Percentiles rank a stretch among this genome's conserved stretches.
These are phyloP conservation scores for Aspergillus sp. DNA, from an alignment of 2,329 filamentous ascomycete genomes.

Conservation along the genomic window DNA sequence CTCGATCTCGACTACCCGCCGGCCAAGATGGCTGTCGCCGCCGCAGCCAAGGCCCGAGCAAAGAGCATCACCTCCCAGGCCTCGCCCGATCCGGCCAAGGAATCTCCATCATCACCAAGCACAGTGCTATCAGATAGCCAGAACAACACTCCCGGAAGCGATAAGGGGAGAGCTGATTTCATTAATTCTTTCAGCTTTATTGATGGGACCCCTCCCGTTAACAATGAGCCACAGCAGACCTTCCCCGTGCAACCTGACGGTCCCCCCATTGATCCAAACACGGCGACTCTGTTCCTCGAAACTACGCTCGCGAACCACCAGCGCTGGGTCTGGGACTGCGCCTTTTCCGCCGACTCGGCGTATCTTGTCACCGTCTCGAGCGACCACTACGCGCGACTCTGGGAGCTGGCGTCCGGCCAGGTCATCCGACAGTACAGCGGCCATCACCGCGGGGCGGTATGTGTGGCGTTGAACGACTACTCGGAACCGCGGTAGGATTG, in stretches of 20 bases:
- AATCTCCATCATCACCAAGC: constrained; percentile 14
- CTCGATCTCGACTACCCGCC: constrained; percentile 65
- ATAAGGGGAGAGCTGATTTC: constrained; percentile 16
- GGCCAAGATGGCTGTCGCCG: constrained; percentile 34
- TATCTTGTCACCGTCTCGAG: constrained; percentile 92
- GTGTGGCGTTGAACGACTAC: constrained; percentile 89
- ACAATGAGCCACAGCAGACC: constrained; percentile 27
- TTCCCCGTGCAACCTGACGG: constrained; percentile 39
- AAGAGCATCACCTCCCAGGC: constrained; percentile 8
- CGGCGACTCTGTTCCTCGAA: constrained; percentile 70
- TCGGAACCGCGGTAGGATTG: constrained; percentile 41
- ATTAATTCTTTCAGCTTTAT: constrained; percentile 26
- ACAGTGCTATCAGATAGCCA: constrained; percentile 17
- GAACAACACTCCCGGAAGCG: constrained; percentile 21
- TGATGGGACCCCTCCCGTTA: constrained; percentile 24
- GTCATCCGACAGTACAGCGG: constrained; percentile 96
- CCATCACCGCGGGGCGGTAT: constrained; percentile 87
- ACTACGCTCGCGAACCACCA: constrained; percentile 87
- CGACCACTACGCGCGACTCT: constrained; percentile 88
- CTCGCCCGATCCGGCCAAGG: constrained; percentile 8
- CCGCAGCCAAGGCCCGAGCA: constrained; percentile 20
- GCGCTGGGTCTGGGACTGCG: constrained; percentile 97
- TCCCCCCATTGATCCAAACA: constrained; percentile 41
- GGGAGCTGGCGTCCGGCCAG: constrained; percentile 82
- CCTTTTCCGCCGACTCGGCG: constrained; percentile 88